Base-by-base conservation (phyloP, 306 rosid species). In the Corylus avellana region DNA sequence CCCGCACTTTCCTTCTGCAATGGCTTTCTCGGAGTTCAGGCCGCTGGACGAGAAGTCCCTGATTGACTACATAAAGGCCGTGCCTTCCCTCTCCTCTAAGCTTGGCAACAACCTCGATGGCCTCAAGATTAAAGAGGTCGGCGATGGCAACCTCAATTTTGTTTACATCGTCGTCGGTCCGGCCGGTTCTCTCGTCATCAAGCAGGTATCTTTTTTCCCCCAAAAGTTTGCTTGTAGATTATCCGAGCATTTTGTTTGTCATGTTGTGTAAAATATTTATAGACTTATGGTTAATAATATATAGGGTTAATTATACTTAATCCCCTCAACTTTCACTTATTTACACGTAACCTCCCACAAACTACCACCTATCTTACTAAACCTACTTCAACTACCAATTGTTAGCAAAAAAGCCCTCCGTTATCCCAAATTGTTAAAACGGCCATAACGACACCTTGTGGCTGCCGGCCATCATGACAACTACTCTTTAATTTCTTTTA, bases 61-160 rank as follows among this genome's bases (percentile, higher is more conserved):
- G 35, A 79, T 89, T 11, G 94, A 95, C 16, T 95, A 95, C 91
- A 85, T 95, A 17, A 85, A 86, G 86, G 72, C 87, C 51, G 88
- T 89, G 8, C 97, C 98, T 11, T 20, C 88, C 14, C 91, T 95
- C 70, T 89, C 90, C 11, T 90, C 94, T 42, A 85, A 82, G 76
- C 88, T 92, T 29, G 91, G 37, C 5, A 74, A 81, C 77, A 87
- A 85, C 46, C 76, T 95, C 49, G 88, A 92, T 56, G 77, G 78
- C 72, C 46, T 95, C 54, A 16, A 79, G 29, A 76, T 89, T 75
- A 87, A 91, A 80, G 98, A 95, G 87, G 96, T 95, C 66, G 97
- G 98, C 44, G 98, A 91, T 79, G 98, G 98, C n/a, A 92, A 95
- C 85, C 96, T 92, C 54, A 95, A 95, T 70, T 89, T 90, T 27